Conservation (phyloP, 345 rosid species). For the Populus euphratica region DNA sequence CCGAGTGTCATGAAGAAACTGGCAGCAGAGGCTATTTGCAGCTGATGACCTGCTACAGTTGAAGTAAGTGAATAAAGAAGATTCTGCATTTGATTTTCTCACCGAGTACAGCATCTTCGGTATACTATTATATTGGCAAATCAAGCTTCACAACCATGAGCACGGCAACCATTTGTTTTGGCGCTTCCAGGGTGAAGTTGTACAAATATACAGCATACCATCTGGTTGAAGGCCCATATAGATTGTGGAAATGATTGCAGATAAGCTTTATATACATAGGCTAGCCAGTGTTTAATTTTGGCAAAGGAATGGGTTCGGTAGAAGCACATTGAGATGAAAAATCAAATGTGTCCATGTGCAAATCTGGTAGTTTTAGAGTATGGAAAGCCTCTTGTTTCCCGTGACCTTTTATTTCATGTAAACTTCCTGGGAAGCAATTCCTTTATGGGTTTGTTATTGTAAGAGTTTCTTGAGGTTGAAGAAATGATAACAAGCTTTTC, state of each 20-base stretch:
- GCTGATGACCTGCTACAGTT: slow-evolving; percentile 33
- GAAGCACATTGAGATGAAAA: slow-evolving; percentile 55
- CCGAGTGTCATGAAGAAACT: slow-evolving; percentile 87
- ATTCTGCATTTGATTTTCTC: slow-evolving; percentile 14
- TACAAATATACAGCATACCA: slow-evolving; percentile 65
- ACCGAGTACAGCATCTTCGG: slow-evolving; percentile 21
- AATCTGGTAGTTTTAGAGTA: slow-evolving; percentile 20
- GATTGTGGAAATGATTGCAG: slow-evolving; percentile 38
- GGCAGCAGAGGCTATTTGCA: slow-evolving; percentile 82
- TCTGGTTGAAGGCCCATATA: slow-evolving; percentile 23
- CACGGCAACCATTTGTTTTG: slow-evolving; percentile 29
- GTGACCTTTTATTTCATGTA: slow-evolving; percentile 14
- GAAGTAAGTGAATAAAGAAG: slow-evolving; percentile 12
- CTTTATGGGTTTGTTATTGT: slow-evolving; percentile 30
- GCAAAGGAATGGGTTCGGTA: slow-evolving; percentile 14
- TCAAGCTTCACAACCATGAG: slow-evolving; percentile 20
- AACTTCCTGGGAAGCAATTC: slow-evolving; percentile 25
- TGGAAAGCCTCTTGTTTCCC: slow-evolving; percentile 51
- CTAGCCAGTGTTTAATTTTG: background rate
- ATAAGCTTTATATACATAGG: slow-evolving; percentile 26
- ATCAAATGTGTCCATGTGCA: slow-evolving; percentile 59
- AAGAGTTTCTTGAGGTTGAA: slow-evolving; percentile 16
- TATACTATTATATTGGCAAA: slow-evolving; percentile 18
- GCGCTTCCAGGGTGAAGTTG: slow-evolving; percentile 66
- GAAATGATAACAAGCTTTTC: background rate